Evolutionary conservation across 1,284 basidiomycete species (phyloP).

Genomic region (Trametes sp.): DNA sequence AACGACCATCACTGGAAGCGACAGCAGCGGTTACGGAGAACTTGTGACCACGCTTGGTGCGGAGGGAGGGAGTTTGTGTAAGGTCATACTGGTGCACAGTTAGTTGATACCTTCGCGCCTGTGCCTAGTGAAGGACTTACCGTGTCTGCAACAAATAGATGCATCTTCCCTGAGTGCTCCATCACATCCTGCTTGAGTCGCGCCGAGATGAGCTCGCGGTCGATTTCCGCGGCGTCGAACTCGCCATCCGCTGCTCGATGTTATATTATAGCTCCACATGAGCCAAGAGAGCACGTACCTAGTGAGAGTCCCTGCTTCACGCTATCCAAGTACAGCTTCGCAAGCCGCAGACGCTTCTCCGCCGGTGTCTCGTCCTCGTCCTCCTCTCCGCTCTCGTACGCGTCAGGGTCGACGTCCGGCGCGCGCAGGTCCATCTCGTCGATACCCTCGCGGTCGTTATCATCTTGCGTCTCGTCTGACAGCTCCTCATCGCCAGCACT

Average conservation of each 20-base stretch:
- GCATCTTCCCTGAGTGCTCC: conserved; percentile 86
- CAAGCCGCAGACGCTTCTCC: conserved; percentile 90
- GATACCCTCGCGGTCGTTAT: conserved; percentile 57
- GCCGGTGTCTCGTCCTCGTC: conserved; percentile 92
- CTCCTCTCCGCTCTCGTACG: conserved; percentile 73
- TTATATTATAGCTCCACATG: background rate
- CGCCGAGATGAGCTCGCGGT: conserved; percentile 90
- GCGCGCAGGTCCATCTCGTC: conserved; percentile 83
- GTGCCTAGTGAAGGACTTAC: conserved; percentile 49
- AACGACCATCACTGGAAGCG: conserved; percentile 70
- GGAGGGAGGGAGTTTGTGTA: conserved; percentile 55
- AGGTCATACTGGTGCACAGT: conserved; percentile 49
- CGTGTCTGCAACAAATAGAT: conserved; percentile 78
- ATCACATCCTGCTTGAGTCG: conserved; percentile 90
- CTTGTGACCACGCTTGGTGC: conserved; percentile 72
- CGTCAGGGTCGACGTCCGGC: conserved; percentile 60
- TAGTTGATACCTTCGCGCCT: background rate
- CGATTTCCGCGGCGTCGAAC: conserved; percentile 93
- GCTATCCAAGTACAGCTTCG: conserved; percentile 89
- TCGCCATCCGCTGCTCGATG: conserved; percentile 72
- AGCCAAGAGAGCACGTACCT: conserved; percentile 55
- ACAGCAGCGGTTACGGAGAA: conserved; percentile 81
- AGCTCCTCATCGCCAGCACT: conserved; percentile 74
- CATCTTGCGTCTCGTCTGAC: conserved; percentile 67
- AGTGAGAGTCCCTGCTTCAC: conserved; percentile 71